These are phyloP conservation scores for Rhizopogon rudus DNA, from an alignment of 768 basidiomycete species.

Conservation along the genomic window DNA sequence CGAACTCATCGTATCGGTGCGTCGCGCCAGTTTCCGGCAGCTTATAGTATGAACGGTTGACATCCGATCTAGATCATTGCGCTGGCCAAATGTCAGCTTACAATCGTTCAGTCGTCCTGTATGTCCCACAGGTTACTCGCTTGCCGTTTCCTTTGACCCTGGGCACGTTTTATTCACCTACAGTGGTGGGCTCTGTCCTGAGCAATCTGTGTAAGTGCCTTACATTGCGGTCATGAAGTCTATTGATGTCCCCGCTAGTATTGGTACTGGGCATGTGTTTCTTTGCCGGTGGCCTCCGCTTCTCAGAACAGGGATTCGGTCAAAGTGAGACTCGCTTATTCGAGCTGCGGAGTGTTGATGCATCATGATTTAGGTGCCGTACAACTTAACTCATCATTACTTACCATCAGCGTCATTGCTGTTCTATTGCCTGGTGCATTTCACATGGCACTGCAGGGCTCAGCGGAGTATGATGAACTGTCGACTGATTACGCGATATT, in stretches of 20 bases:
- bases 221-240: background rate
- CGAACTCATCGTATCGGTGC: constrained; percentile 67
- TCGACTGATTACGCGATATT: constrained; percentile 47
- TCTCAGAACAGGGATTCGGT: constrained; percentile 77
- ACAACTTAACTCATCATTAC: constrained; percentile 67
- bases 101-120: constrained; percentile 79
- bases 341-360: background rate
- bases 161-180: background rate
- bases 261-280: constrained; percentile 87
- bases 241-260: constrained; percentile 37
- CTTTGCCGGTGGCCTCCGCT: constrained; percentile 74
- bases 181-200: constrained; percentile 80
- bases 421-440: constrained; percentile 77
- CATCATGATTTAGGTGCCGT: constrained; percentile 47
- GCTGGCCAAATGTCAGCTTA: constrained; percentile 71
- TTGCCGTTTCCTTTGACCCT: background rate
- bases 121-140: background rate
- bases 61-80: constrained; percentile 60
- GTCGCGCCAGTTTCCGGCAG: constrained; percentile 15
- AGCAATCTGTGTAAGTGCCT: constrained; percentile 58
- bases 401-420: constrained; percentile 74
- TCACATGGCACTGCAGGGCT: constrained; percentile 48
- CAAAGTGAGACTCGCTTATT: constrained; percentile 39
- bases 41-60: background rate
- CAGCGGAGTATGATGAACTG: constrained; percentile 13